These are phyloP conservation scores for Gossypium schwendimanii DNA, from an alignment of 441 rosid species.

Conservation along the genomic window DNA sequence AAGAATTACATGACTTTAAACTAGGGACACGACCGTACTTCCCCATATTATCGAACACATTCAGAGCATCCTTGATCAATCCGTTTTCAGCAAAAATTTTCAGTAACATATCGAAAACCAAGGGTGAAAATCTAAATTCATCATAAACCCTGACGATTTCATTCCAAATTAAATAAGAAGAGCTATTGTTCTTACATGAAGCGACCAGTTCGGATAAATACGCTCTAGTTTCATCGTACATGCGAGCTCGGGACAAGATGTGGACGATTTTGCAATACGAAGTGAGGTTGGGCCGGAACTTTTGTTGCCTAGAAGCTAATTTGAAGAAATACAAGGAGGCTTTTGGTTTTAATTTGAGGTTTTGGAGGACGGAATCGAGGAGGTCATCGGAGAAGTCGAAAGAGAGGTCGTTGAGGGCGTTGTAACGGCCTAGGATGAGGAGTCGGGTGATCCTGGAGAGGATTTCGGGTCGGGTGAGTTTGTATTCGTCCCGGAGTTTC, in stretches of 20 bases:
- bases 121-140: constrained; percentile 53
- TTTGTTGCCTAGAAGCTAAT: constrained; percentile 50
- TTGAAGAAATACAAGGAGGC: constrained; percentile 58
- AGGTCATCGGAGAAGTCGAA: constrained; percentile 60
- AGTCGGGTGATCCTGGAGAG: constrained; percentile 62
- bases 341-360: constrained; percentile 47
- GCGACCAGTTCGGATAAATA: constrained; percentile 43
- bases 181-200: constrained; percentile 39
- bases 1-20: constrained; percentile 59
- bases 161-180: constrained; percentile 44
- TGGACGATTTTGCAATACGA: constrained; percentile 68
- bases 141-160: constrained; percentile 50
- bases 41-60: constrained; percentile 87
- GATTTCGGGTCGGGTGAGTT: constrained; percentile 46
- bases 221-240: constrained; percentile 51
- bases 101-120: constrained; percentile 74
- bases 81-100: constrained; percentile 57
- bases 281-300: constrained; percentile 46
- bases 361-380: constrained; percentile 54
- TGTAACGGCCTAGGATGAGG: constrained; percentile 51
- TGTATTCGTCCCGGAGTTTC: constrained; percentile 54
- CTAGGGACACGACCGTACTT: constrained; percentile 54
- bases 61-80: constrained; percentile 54
- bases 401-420: constrained; percentile 47
- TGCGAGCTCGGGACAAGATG: constrained; percentile 63